phyloP scores from a whole-genome alignment of 345 rosid genomes.

The Physaria fendleri region DNA sequence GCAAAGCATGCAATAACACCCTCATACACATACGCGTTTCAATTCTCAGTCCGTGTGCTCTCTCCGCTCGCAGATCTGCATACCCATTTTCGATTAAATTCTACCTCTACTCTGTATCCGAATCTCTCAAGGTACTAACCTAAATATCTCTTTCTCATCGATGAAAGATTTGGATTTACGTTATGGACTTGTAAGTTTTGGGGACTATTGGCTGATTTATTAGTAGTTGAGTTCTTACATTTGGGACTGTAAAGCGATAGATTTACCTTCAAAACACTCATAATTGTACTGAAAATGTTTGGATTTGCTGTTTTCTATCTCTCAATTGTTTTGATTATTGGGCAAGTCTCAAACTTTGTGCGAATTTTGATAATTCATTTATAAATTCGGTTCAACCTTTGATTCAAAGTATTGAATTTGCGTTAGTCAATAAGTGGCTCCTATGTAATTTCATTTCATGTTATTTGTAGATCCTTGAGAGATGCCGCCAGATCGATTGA shows the following conservation, averaged over 20 bases:
- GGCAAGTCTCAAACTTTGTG: not conserved
- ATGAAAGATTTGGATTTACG: too few relatives aligned
- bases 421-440: not conserved
- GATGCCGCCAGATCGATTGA: slow-evolving; percentile 93
- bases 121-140: too few relatives aligned
- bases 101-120: too few relatives aligned
- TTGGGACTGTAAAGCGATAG: not conserved
- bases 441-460: not conserved
- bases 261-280: not conserved
- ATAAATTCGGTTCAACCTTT: not conserved
- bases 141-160: too few relatives aligned
- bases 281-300: not conserved
- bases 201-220: too few relatives aligned
- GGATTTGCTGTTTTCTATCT: not conserved
- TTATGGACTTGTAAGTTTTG: too few relatives aligned
- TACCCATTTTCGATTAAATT: too few relatives aligned
- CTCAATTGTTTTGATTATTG: not conserved
- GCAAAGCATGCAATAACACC: too few relatives aligned
- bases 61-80: too few relatives aligned
- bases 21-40: too few relatives aligned
- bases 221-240: too few relatives aligned
- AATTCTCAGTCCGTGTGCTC: too few relatives aligned
- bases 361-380: not conserved
- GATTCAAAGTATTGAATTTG: not conserved
- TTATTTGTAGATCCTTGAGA: slow-evolving; percentile 19